Base-by-base conservation (phyloP, 345 rosid genomes). In the Xanthoceras sorbifolium region DNA sequence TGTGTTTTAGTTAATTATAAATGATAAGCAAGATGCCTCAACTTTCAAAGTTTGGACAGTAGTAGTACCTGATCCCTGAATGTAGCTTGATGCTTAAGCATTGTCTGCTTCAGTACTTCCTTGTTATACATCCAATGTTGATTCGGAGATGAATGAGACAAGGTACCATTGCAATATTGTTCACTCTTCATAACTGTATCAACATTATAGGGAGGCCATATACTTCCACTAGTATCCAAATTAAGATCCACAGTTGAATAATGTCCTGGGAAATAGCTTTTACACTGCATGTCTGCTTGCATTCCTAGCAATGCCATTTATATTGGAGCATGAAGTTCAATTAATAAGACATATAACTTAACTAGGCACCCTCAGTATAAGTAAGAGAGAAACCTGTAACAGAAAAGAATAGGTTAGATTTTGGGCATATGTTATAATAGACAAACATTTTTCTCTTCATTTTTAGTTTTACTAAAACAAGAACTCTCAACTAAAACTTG, bases 81-180 rank as follows among this genome's bases (percentile, higher is more conserved):
- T 72, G 81, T 79, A 66, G 88, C 85, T 76, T 90, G 90, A 28
- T 90, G 94, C 42, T 80, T 84, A 62, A 90, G 90, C 82, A 88
- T 90, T 78, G 86, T 87, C 74, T 83, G 87, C 78, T 81, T 84
- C 64, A 88, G 6, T 62, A 71, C 52, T 66, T 77, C 90, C 78
- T 85, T 88, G 79, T 69, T 66, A 64, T 40, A 78, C 36, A 71
- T 78, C 64, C 77, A 64, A 67, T 79, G 81, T 64, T 70, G 77
- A 64, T 72, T 79, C 1, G 74, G 54, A 75, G 68, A 80, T 28
- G 77, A 12, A 14, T 69, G 55, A 28, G 82, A 76, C 62, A 74
- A 64, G 50, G 81, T 28, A 55, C 77, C 86, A 84, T 77, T 81
- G 73, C 14, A 48, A 71, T 75, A 61, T 11, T 67, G 81, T 75